Evolutionary conservation across 2,329 filamentous ascomycete species (phyloP), one percentile per base, ranked within the genome.

Genomic region (Botrytis galanthina): DNA sequence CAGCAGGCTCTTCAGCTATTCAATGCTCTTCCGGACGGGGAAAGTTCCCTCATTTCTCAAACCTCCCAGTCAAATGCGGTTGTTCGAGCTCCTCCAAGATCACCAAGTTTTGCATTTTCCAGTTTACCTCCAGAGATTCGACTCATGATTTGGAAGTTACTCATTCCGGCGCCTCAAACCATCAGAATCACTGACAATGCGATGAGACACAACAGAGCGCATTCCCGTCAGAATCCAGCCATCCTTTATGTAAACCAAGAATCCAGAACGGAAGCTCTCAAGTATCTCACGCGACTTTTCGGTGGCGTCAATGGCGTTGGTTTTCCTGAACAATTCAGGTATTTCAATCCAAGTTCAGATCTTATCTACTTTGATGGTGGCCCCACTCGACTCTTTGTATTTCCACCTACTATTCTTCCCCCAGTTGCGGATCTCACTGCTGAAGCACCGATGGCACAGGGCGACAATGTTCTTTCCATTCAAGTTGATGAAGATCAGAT

Each of bases 371-470:
- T 67, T 9, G 44, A 67, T n/a, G 26, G 64, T 14, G 26, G 2
- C 10, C 4, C 1, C 7, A 5, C 5, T 0, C 42, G 12, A 2
- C 9, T 18, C 1, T 48, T 51, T n/a, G 26, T 0, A 54, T 67
- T 67, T 14, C 48, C 29, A 8, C 4, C 37, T 18, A 48, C 44
- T 16, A 46, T 48, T 2, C 9, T 37, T 29, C 32, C 14, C 4
- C 22, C 64, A 8, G 22, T 9, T 61, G 22, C 22, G 26, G 22
- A 61, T 39, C 35, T 39, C 22, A 61, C 1, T 35, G 0, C 7
- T 6, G 14, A 39, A 39, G 64, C 48, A 32, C 64, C 64, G 8
- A 20, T 54, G 22, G 5, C 6, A 18, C 32, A 67, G 22, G n/a
- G 0, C 6, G 64, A 67, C 32, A n/a, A 67, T 12, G 48, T 67